Evolutionary conservation across 352 stramenopile species (phyloP), one percentile per base, ranked within the genome.

Genomic region (Albugo laibachii): DNA sequence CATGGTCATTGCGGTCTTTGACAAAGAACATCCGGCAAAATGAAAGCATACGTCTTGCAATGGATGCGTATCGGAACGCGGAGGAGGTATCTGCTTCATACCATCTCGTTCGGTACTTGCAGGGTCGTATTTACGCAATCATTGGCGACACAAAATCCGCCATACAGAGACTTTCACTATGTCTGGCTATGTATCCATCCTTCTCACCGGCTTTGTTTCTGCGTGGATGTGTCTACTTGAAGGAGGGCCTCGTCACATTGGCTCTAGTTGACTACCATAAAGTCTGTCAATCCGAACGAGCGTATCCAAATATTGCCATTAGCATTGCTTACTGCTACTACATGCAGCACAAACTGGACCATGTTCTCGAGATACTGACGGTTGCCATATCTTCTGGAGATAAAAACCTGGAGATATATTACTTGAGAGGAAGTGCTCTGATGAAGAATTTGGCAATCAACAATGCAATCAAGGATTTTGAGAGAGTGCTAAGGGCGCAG

Each of bases 261-360:
- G 68, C 63, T 4, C 61, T 80, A 11, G 63, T 65, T 0, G 68
- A 78, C 45, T 73, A 74, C 15, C 69, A 74, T 31, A 58, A 61
- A 2, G 62, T 78, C 1, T 64, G 65, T 5, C 63, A 74, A 49
- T 63, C 62, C 13, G 56, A 58, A 11, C 49, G 61, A 3, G 49
- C 54, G 38, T 80, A 80, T 19, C 68, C 59, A 2, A 53, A 65
- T 13, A 36, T 80, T 20, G 59, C 75, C 34, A 64, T 61, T 11
- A 69, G 48, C 39, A 80, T 80, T 2, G 68, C 65, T 0, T 75
- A 62, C 35, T 80, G 68, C 45, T 66, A 80, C 34, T 65, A 72
- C 3, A 36, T 68, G 41, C 50, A 54, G 39, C 57, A 60, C 0
- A 66, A 55, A n/a, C 40, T 73, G 34, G 24, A 14, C 1, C 70